Evolutionary conservation across 805 yeast genomes (phyloP).

Genomic region (Ogataea zsoltii): DNA sequence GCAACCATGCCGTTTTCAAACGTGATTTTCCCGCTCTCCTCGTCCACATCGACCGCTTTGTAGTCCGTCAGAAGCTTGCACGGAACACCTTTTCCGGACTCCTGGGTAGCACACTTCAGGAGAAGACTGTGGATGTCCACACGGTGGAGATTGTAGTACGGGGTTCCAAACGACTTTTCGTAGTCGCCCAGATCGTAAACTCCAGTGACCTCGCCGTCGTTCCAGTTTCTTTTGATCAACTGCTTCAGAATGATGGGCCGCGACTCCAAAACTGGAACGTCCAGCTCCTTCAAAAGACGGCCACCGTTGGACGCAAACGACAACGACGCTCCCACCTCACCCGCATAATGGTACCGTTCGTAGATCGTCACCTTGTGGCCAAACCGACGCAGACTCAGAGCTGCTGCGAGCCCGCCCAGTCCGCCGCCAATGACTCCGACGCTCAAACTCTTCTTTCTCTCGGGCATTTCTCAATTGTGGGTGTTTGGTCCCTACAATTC

Average conservation of each 20-base stretch:
- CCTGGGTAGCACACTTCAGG: conserved; percentile 21
- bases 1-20: conserved; percentile 30
- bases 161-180: conserved; percentile 29
- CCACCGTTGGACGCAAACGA: conserved; percentile 36
- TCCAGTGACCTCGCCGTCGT: conserved; percentile 25
- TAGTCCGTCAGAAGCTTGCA: conserved; percentile 26
- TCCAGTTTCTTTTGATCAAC: conserved; percentile 29
- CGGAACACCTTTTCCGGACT: conserved; percentile 27
- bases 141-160: conserved; percentile 33
- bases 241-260: conserved; percentile 28
- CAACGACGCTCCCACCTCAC: conserved; percentile 35
- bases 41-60: conserved; percentile 25
- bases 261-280: conserved; percentile 25
- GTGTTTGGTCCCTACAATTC: too few species aligned
- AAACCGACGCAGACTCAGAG: conserved; percentile 27
- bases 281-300: conserved; percentile 30
- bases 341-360: conserved; percentile 33
- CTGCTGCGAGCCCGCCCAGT: conserved; percentile 31
- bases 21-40: conserved; percentile 25
- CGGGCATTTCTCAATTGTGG: conserved; percentile 7
- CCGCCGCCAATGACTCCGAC: conserved; percentile 33
- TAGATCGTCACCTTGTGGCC: conserved; percentile 31
- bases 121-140: conserved; percentile 29
- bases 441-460: conserved; percentile 10
- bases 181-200: conserved; percentile 32